These are phyloP conservation scores for Colletotrichum gloeosporioides DNA, from an alignment of 2,329 filamentous ascomycete species.

Conservation along the genomic window DNA sequence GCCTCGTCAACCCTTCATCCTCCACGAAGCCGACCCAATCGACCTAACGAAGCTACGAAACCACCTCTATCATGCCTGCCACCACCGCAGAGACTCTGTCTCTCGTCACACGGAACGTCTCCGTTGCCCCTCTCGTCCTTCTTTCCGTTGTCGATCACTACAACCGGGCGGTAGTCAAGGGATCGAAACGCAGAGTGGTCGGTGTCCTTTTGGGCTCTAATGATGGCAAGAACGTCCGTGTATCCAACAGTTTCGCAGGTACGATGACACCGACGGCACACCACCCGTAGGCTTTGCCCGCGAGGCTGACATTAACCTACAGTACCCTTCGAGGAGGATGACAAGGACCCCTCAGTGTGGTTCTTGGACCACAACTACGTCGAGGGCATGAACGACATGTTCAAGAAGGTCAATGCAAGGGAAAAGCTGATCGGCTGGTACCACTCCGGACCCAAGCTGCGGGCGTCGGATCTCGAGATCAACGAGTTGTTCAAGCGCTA, in stretches of 20 bases:
- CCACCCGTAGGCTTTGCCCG: constrained; percentile 7
- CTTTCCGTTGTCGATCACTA: constrained; percentile 99
- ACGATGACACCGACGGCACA: constrained; percentile 25
- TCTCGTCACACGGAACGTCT: constrained; percentile 92
- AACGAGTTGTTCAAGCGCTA: constrained; percentile 99
- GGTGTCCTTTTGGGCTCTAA: constrained; percentile 95
- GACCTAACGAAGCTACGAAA: constrained; percentile 18
- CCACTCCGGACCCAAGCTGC: constrained; percentile 95
- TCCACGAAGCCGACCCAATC: constrained; percentile 15
- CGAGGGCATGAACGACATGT: constrained; percentile 99
- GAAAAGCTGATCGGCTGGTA: constrained; percentile 99
- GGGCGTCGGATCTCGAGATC: constrained; percentile 97
- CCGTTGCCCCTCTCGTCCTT: constrained; percentile 95
- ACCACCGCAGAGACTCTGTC: constrained; percentile 97
- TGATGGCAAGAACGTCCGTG: constrained; percentile 92
- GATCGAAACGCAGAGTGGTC: constrained; percentile 85
- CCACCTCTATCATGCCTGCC: constrained; percentile 75
- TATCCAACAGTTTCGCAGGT: constrained; percentile 99
- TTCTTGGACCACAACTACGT: constrained; percentile 99
- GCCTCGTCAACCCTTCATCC: constrained; percentile 2
- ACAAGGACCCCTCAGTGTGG: constrained; percentile 98
- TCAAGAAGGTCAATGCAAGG: constrained; percentile 99
- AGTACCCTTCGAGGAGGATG: constrained; percentile 99
- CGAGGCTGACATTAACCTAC: constrained; percentile 23
- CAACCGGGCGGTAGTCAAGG: constrained; percentile 88